Evolutionary conservation across 2,329 filamentous ascomycete genomes (phyloP).

Genomic region (Ceratocystis lukuohia): DNA sequence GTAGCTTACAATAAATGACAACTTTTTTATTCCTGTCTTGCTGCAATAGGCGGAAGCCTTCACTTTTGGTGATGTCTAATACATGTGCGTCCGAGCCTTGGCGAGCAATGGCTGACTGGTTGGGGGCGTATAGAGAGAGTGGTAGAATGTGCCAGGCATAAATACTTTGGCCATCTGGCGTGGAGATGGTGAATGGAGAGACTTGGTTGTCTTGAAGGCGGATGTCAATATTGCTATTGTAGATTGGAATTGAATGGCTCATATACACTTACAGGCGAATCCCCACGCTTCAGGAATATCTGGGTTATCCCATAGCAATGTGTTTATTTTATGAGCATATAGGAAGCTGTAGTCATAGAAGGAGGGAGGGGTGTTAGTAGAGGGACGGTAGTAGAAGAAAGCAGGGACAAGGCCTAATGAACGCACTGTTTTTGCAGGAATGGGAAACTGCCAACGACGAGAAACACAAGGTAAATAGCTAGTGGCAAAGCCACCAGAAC

Average conservation of each 20-base stretch:
- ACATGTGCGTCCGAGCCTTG: conserved; percentile 37
- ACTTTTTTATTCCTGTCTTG: conserved; percentile 49
- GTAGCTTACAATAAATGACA: conserved; percentile 39
- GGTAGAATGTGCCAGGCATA: conserved; percentile 90
- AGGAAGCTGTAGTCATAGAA: conserved; percentile 54
- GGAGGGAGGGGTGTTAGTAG: conserved; percentile 19
- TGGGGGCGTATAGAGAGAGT: conserved; percentile 56
- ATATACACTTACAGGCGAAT: conserved; percentile 52
- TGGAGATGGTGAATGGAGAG: conserved; percentile 66
- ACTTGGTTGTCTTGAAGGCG: conserved; percentile 59
- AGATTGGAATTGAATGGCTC: neutral
- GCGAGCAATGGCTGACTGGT: conserved; percentile 49
- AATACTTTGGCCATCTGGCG: conserved; percentile 60
- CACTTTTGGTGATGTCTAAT: conserved; percentile 40
- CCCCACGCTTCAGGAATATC: conserved; percentile 71
- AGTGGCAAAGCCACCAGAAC: conserved; percentile 13
- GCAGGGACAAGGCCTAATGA: neutral
- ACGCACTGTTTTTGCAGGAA: conserved; percentile 68
- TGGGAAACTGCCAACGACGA: conserved; percentile 54
- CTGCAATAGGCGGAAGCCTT: conserved; percentile 48
- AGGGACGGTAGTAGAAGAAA: no score
- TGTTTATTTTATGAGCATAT: conserved; percentile 71
- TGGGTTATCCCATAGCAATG: conserved; percentile 56
- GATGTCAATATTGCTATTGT: conserved; percentile 15
- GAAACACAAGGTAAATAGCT: conserved; percentile 50